These are phyloP conservation scores for Ascochyta koolunga DNA, from an alignment of 2,329 filamentous ascomycete species.

Conservation along the genomic window DNA sequence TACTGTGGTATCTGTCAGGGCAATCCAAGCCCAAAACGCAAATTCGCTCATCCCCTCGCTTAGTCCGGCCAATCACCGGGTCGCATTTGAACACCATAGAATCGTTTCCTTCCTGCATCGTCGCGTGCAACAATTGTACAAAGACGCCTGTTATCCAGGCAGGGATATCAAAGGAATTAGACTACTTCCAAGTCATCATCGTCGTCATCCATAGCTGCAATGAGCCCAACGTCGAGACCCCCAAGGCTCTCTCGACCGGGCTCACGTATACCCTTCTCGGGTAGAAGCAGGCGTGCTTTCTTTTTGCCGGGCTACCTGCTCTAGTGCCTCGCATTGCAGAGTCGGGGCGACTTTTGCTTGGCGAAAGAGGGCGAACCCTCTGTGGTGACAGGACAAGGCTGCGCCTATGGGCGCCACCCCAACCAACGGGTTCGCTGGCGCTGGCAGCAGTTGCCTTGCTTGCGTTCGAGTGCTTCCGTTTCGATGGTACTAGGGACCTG, in stretches of 20 bases:
- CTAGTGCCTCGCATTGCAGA: constrained; percentile 36
- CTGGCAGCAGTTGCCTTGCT: constrained; percentile 38
- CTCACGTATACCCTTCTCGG: constrained; percentile 56
- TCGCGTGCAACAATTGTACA: constrained; percentile 4
- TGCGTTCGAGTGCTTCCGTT: constrained; percentile 49
- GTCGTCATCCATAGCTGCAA: constrained; percentile 50
- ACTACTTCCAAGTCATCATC: constrained; percentile 59
- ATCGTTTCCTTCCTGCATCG: constrained; percentile 8
- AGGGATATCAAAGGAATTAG: constrained; percentile 37
- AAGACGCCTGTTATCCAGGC: background rate
- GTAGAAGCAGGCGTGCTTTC: constrained; percentile 55
- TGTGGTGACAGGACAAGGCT: constrained; percentile 48
- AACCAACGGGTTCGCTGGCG: constrained; percentile 51
- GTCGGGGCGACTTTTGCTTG: constrained; percentile 10
- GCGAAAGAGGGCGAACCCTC: constrained; percentile 28
- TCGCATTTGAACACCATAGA: constrained; percentile 27
- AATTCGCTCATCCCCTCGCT: constrained; percentile 33
- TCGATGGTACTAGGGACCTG: constrained; percentile 43
- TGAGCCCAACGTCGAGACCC: constrained; percentile 40
- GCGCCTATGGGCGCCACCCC: constrained; percentile 54
- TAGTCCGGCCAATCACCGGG: constrained; percentile 39
- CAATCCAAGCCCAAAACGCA: constrained; percentile 17
- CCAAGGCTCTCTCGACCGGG: constrained; percentile 56
- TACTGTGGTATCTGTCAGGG: constrained; percentile 18
- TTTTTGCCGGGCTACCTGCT: constrained; percentile 53